Base-by-base conservation (phyloP, 192 early-diverging fungal species). In the Cetraspora pellucida region DNA sequence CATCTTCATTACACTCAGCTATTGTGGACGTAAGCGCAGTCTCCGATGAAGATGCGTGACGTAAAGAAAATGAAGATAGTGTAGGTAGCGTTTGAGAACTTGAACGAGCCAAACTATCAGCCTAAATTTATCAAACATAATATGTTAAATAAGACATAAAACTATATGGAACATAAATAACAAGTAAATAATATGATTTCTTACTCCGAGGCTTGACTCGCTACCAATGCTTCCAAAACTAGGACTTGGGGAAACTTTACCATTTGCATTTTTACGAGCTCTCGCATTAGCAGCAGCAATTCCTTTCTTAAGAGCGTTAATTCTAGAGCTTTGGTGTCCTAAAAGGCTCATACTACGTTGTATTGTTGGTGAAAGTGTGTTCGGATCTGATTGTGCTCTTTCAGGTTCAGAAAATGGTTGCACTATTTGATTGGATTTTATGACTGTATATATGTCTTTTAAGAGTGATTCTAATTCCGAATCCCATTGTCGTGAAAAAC, bases 391-490 rank as follows among this genome's bases (percentile, higher is more conserved):
- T 64, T 66, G 66, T 81, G 57, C 27, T 75, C 60, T 77, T 61
- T 65, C 71, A 0, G 11, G n/a, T 10, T 65, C 21, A 31, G 55
- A 43, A 44, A 75, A 19, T 23, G 87, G 86, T 23, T 87, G 81
- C 19, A 87, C 55, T 65, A 91, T 91, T 47, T 86, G 89, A 64
- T 87, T 79, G 14, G 85, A 77, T 70, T 90, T 91, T 19, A 92
- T 86, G 8, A 90, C 80, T 0, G 68, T 76, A 69, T 91, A 92
- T 9, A 91, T 82, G 27, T 91, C 90, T 80, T 88, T 90, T 10
- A 91, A 74, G 7, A 85, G 72, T 5, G 43, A 45, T 52, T 91
- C 91, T 72, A 91, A 54, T 28, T 91, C 87, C 10, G 82, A 68
- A 23, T 84, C 81, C 90, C 89, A 91, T 58, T 69, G 74, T 30